Evolutionary conservation across 2,329 filamentous ascomycete species (phyloP).

Genomic region (Claviceps africana): DNA sequence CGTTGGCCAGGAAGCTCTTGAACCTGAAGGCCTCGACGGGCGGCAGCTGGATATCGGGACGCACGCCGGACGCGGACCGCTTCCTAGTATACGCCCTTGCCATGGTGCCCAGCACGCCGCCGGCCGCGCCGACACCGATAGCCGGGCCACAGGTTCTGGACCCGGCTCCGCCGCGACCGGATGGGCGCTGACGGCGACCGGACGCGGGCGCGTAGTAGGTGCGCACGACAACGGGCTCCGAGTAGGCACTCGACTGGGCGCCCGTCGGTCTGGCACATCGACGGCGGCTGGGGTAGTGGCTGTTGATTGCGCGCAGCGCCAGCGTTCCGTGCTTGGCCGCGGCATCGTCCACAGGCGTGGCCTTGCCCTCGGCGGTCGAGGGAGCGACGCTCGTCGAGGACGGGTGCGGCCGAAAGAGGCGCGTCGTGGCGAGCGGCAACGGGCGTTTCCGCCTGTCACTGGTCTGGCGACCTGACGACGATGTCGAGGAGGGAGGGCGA

Average conservation of each 20-base stretch:
- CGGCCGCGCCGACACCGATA: constrained; percentile 15
- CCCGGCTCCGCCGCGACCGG: constrained; percentile 13
- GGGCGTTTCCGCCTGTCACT: constrained; percentile 21
- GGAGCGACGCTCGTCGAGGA: constrained; percentile 39
- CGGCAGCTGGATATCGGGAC: constrained; percentile 35
- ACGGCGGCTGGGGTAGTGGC: constrained; percentile 41
- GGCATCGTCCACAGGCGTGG: constrained; percentile 41
- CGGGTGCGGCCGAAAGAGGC: constrained; percentile 32
- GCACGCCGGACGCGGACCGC: constrained; percentile 11
- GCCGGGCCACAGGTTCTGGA: constrained; percentile 17
- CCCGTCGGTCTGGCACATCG: constrained; percentile 43
- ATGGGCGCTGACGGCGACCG: constrained; percentile 14
- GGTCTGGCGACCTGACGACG: constrained; percentile 13
- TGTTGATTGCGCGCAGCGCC: constrained; percentile 45
- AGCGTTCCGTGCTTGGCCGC: constrained; percentile 44
- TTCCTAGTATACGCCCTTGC: constrained; percentile 27
- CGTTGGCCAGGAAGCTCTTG: constrained; percentile 47
- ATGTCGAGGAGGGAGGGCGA: constrained; percentile 10
- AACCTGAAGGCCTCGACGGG: constrained; percentile 51
- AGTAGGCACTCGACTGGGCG: constrained; percentile 44
- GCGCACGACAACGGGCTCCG: constrained; percentile 51
- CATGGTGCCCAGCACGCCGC: constrained; percentile 29
- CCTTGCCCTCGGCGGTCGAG: constrained; percentile 40
- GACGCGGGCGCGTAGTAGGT: constrained; percentile 41
- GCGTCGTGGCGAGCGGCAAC: constrained; percentile 34